Conservation (phyloP, 331 rosid species). For the Saraca asoca region DNA sequence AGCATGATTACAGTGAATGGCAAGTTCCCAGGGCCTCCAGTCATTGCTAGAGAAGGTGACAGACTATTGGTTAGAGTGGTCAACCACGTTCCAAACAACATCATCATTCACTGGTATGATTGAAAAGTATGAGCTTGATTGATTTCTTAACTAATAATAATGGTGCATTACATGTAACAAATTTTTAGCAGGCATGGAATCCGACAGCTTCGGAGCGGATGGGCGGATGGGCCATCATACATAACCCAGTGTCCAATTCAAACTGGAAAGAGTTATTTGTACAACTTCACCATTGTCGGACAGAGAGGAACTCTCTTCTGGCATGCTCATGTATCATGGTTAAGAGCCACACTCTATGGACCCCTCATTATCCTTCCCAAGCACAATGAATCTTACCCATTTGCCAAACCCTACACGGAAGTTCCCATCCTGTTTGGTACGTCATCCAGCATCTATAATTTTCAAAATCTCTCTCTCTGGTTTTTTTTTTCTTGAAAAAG, state of each 20-base stretch:
- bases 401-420: constrained; percentile 45
- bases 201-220: constrained; percentile 41
- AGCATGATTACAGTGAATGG: constrained; percentile 48
- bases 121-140: too few species aligned
- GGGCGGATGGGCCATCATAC: constrained; percentile 49
- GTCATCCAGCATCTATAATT: too few species aligned
- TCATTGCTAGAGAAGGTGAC: constrained; percentile 52
- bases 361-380: constrained; percentile 45
- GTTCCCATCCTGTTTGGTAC: constrained; percentile 51
- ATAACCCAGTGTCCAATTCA: constrained; percentile 52
- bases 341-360: constrained; percentile 45
- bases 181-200: constrained; percentile 49
- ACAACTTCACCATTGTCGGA: constrained; percentile 50
- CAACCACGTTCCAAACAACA: constrained; percentile 49
- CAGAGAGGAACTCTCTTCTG: constrained; percentile 53
- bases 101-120: too few species aligned
- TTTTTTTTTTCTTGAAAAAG: neutral
- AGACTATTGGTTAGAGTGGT: constrained; percentile 48
- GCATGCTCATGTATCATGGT: too few species aligned
- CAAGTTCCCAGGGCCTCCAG: constrained; percentile 50
- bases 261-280: constrained; percentile 39
- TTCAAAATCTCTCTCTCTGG: too few species aligned
- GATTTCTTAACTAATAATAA: too few species aligned
- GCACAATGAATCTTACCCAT: constrained; percentile 39
- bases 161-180: too few species aligned